Evolutionary conservation across 1,139 yeast genomes (phyloP).

Genomic region (Suhomyces kunorum): DNA sequence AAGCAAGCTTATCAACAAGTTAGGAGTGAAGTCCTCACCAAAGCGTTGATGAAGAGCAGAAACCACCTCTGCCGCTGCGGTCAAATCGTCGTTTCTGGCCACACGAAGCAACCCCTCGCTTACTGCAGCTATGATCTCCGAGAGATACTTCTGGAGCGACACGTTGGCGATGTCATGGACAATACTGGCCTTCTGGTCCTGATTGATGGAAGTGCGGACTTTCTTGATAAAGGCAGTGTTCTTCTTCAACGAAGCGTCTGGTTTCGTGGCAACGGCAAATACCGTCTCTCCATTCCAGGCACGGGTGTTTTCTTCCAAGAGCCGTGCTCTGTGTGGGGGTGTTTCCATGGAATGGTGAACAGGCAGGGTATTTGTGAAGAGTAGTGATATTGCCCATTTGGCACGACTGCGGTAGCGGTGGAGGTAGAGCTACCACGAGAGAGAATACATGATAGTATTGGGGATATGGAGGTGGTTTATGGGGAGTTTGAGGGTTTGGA

Average conservation of each 20-base stretch:
- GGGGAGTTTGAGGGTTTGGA: too few relatives aligned
- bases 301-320: constrained; percentile 42
- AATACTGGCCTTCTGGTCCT: constrained; percentile 45
- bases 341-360: not conserved
- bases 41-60: constrained; percentile 82
- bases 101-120: constrained; percentile 63
- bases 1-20: constrained; percentile 50
- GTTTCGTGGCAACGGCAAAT: constrained; percentile 31
- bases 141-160: constrained; percentile 72
- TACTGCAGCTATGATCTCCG: constrained; percentile 66
- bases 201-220: constrained; percentile 56
- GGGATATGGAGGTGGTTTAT: too few relatives aligned
- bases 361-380: too few relatives aligned
- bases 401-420: too few relatives aligned
- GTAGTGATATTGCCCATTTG: too few relatives aligned
- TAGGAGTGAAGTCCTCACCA: constrained; percentile 51
- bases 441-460: too few relatives aligned
- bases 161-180: constrained; percentile 63
- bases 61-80: constrained; percentile 65
- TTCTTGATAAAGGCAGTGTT: constrained; percentile 82
- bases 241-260: constrained; percentile 80
- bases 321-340: constrained; percentile 31
- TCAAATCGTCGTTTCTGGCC: constrained; percentile 58
- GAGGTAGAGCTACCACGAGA: too few relatives aligned
- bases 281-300: constrained; percentile 57